These are phyloP conservation scores for Pezicula radicicola DNA, from an alignment of 2,329 filamentous ascomycete species.

Conservation along the genomic window DNA sequence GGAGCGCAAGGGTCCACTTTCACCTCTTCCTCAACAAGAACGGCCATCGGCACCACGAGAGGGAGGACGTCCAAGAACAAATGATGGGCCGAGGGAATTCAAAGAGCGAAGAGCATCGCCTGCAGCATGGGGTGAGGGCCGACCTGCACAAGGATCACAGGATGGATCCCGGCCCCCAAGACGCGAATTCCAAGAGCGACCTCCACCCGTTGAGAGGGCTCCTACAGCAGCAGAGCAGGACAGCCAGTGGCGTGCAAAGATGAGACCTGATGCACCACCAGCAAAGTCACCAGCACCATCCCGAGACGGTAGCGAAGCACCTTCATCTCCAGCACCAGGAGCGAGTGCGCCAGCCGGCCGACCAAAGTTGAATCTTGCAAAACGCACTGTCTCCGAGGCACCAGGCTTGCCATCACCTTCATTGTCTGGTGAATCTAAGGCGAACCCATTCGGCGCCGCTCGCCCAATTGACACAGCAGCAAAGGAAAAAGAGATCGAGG, in stretches of 20 bases:
- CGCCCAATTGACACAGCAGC: slow-evolving; percentile 91
- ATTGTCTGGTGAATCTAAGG: slow-evolving; percentile 66
- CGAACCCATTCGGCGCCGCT: slow-evolving; percentile 90
- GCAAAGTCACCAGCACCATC: slow-evolving; percentile 62
- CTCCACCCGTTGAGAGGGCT: slow-evolving; percentile 57
- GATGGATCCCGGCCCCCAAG: slow-evolving; percentile 78
- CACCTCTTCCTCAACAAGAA: slow-evolving; percentile 60
- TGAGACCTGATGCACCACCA: slow-evolving; percentile 70
- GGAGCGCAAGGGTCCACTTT: slow-evolving; percentile 91
- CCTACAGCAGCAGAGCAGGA: slow-evolving; percentile 90
- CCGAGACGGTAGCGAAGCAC: slow-evolving; percentile 72
- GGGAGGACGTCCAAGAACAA: slow-evolving; percentile 54
- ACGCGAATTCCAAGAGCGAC: slow-evolving; percentile 71
- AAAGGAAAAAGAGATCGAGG: slow-evolving; percentile 84
- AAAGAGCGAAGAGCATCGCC: slow-evolving; percentile 66
- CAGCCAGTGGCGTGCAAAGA: slow-evolving; percentile 86
- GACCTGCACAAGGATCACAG: slow-evolving; percentile 47
- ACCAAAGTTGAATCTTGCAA: slow-evolving; percentile 82
- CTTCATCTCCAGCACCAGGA: slow-evolving; percentile 64
- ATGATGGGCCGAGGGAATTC: slow-evolving; percentile 59
- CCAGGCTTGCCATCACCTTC: slow-evolving; percentile 49
- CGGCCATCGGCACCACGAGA: slow-evolving; percentile 49
- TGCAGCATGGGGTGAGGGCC: slow-evolving; percentile 72
- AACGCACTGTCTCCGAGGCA: slow-evolving; percentile 84
- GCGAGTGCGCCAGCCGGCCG: slow-evolving; percentile 59